Percentiles rank a stretch among this genome's conserved stretches.
Conservation (phyloP, 108 stramenopile species). For the Fragilaria crotonensis region DNA sequence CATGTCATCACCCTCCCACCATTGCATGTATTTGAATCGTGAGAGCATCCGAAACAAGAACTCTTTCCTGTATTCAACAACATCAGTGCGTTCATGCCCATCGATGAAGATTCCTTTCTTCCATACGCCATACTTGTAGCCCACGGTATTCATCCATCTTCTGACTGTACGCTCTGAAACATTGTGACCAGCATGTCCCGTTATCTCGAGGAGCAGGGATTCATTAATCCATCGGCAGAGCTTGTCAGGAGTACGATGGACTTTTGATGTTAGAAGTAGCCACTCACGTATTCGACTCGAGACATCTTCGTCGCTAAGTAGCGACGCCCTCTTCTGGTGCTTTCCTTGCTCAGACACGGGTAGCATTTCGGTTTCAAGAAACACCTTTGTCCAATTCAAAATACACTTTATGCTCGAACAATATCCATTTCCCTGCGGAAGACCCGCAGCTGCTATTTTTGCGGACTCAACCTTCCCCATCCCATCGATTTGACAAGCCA, state of each 20-base stretch:
- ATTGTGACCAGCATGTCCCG: background rate
- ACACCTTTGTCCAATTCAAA: conserved; percentile 1
- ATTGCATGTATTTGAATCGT: too few species aligned
- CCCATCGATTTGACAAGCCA: background rate
- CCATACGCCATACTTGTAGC: background rate
- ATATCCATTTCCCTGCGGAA: background rate
- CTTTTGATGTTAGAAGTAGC: background rate
- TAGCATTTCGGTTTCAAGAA: background rate
- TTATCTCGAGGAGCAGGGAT: background rate
- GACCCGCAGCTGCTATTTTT: background rate
- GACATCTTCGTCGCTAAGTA: background rate
- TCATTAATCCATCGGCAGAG: background rate
- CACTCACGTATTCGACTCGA: background rate
- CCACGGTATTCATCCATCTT: background rate
- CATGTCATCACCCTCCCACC: background rate
- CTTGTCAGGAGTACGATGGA: background rate
- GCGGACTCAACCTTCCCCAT: background rate
- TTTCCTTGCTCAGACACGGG: background rate
- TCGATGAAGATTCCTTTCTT: background rate
- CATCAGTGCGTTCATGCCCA: background rate
- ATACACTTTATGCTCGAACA: too few species aligned
- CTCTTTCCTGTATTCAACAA: background rate
- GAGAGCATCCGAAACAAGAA: too few species aligned
- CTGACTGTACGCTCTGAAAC: background rate
- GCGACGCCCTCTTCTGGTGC: background rate